Conservation (phyloP, 345 rosid genomes). For the Arabis alpina region DNA sequence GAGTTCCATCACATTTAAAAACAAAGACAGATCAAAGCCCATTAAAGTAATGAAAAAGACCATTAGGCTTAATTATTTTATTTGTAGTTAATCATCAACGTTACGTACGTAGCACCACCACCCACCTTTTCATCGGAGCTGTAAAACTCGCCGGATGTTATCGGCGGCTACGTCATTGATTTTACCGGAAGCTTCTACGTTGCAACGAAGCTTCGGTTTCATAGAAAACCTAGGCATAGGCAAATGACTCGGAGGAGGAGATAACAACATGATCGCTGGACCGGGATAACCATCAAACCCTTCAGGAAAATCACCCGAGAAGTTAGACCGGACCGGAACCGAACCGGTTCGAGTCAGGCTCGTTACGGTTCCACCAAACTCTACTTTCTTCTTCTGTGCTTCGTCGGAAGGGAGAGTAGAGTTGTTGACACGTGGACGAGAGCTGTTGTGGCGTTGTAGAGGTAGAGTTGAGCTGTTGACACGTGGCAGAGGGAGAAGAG, state of each 20-base stretch:
- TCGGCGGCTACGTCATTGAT: constrained; percentile 60
- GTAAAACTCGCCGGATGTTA: constrained; percentile 65
- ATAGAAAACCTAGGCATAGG: constrained; percentile 73
- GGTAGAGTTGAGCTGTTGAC: constrained; percentile 47
- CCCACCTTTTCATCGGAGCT: constrained; percentile 53
- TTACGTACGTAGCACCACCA: constrained; percentile 19
- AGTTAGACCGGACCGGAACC: constrained; percentile 33
- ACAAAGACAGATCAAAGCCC: constrained; percentile 19
- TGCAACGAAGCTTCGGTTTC: constrained; percentile 61
- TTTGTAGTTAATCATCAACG: constrained; percentile 10
- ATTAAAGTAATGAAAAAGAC: constrained; percentile 17
- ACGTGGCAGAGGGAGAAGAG: constrained; percentile 70
- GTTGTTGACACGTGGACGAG: constrained; percentile 38
- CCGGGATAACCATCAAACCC: constrained; percentile 48
- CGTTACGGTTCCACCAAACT: constrained; percentile 12
- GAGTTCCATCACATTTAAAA: constrained; percentile 37
- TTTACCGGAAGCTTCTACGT: constrained; percentile 55
- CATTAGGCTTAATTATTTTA: constrained; percentile 34
- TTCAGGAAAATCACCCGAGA: constrained; percentile 58
- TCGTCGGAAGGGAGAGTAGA: constrained; percentile 32
- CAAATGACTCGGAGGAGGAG: constrained; percentile 79
- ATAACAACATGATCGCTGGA: constrained; percentile 47
- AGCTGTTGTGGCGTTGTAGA: constrained; percentile 44
- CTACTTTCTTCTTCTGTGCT: constrained; percentile 20
- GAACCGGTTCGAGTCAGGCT: constrained; percentile 40